phyloP scores from a whole-genome alignment of 352 stramenopile genomes.

The Pythium catenulatum region DNA sequence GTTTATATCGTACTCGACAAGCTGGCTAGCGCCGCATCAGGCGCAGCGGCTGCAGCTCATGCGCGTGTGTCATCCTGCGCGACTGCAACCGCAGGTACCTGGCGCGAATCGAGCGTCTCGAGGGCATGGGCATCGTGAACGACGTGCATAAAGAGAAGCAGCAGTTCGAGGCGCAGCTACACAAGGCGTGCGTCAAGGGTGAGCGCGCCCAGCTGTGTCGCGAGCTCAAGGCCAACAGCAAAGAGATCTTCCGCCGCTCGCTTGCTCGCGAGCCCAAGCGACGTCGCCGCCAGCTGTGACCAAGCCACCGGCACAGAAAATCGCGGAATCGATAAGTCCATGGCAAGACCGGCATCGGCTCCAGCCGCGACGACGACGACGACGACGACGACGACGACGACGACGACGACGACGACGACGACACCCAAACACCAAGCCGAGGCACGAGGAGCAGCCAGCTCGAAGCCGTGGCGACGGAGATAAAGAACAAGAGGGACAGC shows the following conservation, averaged over 20 bases:
- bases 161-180: conserved; percentile 72
- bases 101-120: conserved; percentile 94
- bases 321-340: no score
- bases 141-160: conserved; percentile 96
- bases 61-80: conserved; percentile 96
- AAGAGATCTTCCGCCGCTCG: no score
- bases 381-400: neutral
- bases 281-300: no score
- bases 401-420: neutral
- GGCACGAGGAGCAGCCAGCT: neutral
- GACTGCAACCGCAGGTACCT: conserved; percentile 94
- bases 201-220: conserved; percentile 72
- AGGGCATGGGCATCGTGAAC: conserved; percentile 97
- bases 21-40: conserved; percentile 74
- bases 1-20: conserved; percentile 98
- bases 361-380: no score
- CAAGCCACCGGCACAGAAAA: no score
- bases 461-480: no score
- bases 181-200: conserved; percentile 78
- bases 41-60: conserved; percentile 67
- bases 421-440: neutral
- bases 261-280: conserved; percentile 94
- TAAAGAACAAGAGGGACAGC: no score
- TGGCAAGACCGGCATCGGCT: neutral
- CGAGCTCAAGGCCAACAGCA: conserved; percentile 95